A percentile compares a stretch with the other conserved stretches of the same genome.
phyloP scores from a whole-genome alignment of 805 yeast species.

The Danielozyma ontarioensis region DNA sequence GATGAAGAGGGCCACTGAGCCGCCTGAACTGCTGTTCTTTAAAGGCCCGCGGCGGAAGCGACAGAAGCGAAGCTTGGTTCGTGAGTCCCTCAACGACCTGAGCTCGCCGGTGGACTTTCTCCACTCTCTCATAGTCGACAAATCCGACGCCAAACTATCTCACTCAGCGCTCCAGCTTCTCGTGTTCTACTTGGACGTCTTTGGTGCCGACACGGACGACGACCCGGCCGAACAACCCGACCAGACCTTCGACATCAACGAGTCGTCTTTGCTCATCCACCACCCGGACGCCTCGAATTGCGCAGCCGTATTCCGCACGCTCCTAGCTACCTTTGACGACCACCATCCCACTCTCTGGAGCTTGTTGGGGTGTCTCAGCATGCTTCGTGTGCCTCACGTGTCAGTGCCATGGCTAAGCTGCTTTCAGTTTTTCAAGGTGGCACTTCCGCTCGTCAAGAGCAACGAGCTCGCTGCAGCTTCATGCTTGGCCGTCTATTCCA shows the following conservation, averaged over 20 bases:
- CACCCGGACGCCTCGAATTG: too few relatives aligned
- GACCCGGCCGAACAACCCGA: too few relatives aligned
- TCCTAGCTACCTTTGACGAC: conserved; percentile 2
- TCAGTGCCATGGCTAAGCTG: too few relatives aligned
- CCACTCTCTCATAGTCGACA: not conserved
- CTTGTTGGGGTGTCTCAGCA: not conserved
- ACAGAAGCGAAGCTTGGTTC: conserved; percentile 11
- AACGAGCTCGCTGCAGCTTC: conserved; percentile 19
- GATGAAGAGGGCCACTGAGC: conserved; percentile 9
- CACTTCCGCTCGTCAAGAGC: conserved; percentile 33
- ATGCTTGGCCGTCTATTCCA: conserved; percentile 17
- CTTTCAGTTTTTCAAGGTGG: conserved; percentile 28
- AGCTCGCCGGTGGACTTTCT: not conserved
- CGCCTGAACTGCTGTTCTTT: not conserved
- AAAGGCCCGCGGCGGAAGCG: conserved; percentile 11
- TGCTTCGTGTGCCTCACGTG: too few relatives aligned
- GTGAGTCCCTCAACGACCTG: not conserved
- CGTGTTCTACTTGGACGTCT: not conserved
- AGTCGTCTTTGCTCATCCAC: not conserved
- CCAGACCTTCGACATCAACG: not conserved
- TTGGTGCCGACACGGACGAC: not conserved
- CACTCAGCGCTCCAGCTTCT: not conserved
- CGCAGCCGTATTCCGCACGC: not conserved
- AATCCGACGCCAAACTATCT: too few relatives aligned
- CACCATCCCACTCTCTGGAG: not conserved